A percentile compares a stretch with the other conserved stretches of the same genome.
phyloP scores from a whole-genome alignment of 2,329 filamentous ascomycete species.

The Botrytis tulipae region DNA sequence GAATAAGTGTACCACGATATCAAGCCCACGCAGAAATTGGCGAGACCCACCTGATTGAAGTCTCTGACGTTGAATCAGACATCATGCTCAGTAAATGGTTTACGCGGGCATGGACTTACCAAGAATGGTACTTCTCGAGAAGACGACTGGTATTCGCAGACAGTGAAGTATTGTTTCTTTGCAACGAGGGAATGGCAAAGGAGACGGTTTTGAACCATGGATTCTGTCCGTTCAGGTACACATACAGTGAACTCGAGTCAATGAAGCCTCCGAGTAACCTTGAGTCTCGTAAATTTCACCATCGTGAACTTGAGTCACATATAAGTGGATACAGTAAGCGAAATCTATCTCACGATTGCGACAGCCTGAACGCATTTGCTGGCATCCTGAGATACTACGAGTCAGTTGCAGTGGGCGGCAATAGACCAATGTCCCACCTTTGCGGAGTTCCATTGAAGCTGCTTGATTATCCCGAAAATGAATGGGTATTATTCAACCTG shows the following conservation, averaged over 20 bases:
- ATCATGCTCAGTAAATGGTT: background rate
- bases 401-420: fast-evolving
- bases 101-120: background rate
- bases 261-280: background rate
- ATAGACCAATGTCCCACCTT: background rate
- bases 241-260: fast-evolving
- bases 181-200: background rate
- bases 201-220: background rate
- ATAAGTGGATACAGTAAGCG: background rate
- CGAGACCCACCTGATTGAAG: background rate
- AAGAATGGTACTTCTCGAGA: background rate
- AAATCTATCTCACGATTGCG: background rate
- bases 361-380: background rate
- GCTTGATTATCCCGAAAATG: background rate
- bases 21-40: background rate
- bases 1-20: background rate
- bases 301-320: fast-evolving
- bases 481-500: background rate
- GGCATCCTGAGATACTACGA: background rate
- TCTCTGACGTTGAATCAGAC: fast-evolving
- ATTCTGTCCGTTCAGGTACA: fast-evolving
- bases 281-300: fast-evolving
- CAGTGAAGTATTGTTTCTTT: background rate
- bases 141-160: background rate
- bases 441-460: background rate